Conservation (phyloP, 73 alveolate species). For the Diophrys appendiculata region DNA sequence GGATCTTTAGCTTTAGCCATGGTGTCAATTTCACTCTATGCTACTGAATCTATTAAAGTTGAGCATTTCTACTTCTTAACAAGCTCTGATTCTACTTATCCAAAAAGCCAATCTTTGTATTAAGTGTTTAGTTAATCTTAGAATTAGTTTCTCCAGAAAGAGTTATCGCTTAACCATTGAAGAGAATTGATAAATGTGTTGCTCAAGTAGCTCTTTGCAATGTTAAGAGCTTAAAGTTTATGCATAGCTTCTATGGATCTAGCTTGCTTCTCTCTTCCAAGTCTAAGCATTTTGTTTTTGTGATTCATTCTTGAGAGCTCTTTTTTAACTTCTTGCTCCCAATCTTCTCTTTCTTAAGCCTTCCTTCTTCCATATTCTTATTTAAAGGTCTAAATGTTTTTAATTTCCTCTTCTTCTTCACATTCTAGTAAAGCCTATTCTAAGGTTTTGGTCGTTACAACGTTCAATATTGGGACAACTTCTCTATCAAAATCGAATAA, state of each 20-base stretch:
- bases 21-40: slow-evolving; percentile 13
- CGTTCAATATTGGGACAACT: slow-evolving; percentile 96
- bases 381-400: slow-evolving; percentile 84
- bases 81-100: slow-evolving; percentile 59
- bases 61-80: slow-evolving; percentile 30
- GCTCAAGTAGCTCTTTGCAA: slow-evolving; percentile 69
- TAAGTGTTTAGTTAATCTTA: slow-evolving; percentile 62
- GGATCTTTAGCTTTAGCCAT: slow-evolving; percentile 28
- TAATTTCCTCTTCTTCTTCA: slow-evolving; percentile 93
- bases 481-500: slow-evolving; percentile 94
- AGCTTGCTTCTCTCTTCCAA: slow-evolving; percentile 56
- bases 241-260: slow-evolving; percentile 49
- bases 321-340: slow-evolving; percentile 65
- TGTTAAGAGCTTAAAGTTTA: slow-evolving; percentile 65
- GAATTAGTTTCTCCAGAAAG: slow-evolving; percentile 67
- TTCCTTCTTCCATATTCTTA: slow-evolving; percentile 81
- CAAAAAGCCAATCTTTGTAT: slow-evolving; percentile 74
- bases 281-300: slow-evolving; percentile 64
- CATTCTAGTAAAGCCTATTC: slow-evolving; percentile 96
- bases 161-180: slow-evolving; percentile 51
- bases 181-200: slow-evolving; percentile 46
- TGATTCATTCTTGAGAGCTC: slow-evolving; percentile 71
- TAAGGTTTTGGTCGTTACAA: slow-evolving; percentile 86
- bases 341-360: slow-evolving; percentile 80
- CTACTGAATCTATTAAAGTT: slow-evolving; percentile 15